Evolutionary conservation across 176 grass and related monocot genomes (phyloP), one percentile per base, ranked within the genome.

Genomic region (Carex cristatella): DNA sequence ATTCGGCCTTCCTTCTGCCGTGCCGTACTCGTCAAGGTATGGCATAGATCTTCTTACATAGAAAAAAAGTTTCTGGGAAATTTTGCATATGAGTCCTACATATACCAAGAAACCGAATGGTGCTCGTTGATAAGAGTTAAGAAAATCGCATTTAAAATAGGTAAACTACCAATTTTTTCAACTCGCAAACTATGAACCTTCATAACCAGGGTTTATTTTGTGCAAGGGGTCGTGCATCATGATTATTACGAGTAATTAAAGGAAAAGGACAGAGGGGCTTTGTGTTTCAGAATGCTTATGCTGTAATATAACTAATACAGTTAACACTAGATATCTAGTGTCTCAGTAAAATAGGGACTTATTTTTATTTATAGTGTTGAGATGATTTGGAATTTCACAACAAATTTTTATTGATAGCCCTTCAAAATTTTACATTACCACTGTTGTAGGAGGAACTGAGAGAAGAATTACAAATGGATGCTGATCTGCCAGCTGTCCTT

Each of bases 1-100:
- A 99, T 99, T 89, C 87, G 96, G 73, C 96, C 96, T 31, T 92
- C 93, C 13, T 99, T 99, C 81, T 99, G 96, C 65, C 91, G 88
- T 87, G 96, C 91, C 4, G 79, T 99, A 73, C 96, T 99, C 44
- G 88, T 94, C 58, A 99, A 95, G 89, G 96, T 95, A 93, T 84
- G 73, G 13, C 73, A 56, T 35, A 10, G 28, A 58, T 3, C 3
- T 69, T 69, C n/a, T n/a, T 73, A 23, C 18, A 27, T 12, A 32
- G 48, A 54, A 71, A 10, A 46, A 19, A 70, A 70, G 37, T 44
- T 46, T 71, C 7, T 42, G 5, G 38, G 37, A 81, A 63, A 40
- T 81, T 61, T 38, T 23, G 4, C 7, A 81, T 61, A 19, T 3
- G 12, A 82, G 11, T 23, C 31, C 16, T 62, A 10, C 49, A 31